Evolutionary conservation across 352 stramenopile genomes (phyloP), one percentile per base, ranked within the genome.

Genomic region (Phytophthora pini): DNA sequence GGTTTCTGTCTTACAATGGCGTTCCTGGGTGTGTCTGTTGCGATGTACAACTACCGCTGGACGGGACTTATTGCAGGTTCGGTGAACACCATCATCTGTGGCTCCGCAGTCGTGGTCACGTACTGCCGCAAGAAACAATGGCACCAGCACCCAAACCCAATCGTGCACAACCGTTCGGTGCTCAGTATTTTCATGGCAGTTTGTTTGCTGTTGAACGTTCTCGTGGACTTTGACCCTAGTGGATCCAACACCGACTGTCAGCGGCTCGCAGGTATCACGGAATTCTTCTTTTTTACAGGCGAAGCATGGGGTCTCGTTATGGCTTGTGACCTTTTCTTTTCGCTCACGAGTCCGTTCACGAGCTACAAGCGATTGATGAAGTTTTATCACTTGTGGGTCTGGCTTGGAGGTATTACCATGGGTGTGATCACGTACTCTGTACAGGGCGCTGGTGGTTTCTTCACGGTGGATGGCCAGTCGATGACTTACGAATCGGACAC

Each of bases 331-430:
- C 76, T 96, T 20, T 94, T 93, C 70, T 94, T 90, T 46, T 96
- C 88, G 57, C 79, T 96, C 36, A 95, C 80, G 11, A 94, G 88
- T 70, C 88, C 88, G 7, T 96, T 96, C 64, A 96, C 88, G 52
- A 94, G 86, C 65, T 96, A 96, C 74, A 96, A 96, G 63, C 78
- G 86, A 29, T 76, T 93, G 62, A 95, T 96, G 87, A 87, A 88
- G 45, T 94, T 94, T 52, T 96, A 96, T 54, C 85, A 96, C 56
- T 34, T 93, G 12, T 94, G 88, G 86, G 80, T 90, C 17, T 96
- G 87, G 88, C 65, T 92, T 5, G 84, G 86, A 36, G 87, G 88
- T 41, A 89, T 96, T 40, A 74, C 82, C 20, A 93, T 96, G 81
- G 88, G 81, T 15, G 67, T 82, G 10, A 91, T 96, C 48, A 90